Evolutionary conservation across 352 stramenopile genomes (phyloP), one percentile per base, ranked within the genome.

Genomic region (Pythium periplocum): DNA sequence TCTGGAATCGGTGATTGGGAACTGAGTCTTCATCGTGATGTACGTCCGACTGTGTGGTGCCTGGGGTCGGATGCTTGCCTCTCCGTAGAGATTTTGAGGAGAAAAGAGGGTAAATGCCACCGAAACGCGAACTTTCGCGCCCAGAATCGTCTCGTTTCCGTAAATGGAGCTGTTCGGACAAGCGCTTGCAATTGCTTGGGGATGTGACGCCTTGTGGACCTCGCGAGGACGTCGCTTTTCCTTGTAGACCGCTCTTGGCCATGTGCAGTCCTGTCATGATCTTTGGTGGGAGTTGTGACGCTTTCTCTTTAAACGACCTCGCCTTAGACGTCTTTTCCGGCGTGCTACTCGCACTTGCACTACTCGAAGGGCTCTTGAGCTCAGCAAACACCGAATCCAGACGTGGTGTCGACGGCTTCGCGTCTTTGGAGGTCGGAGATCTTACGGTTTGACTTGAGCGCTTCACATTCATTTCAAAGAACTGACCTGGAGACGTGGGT

Each of bases 191-290:
- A 6, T 34, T 42, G 32, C 4, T 36, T 3, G 47, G 17, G 1
- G 61, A 42, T 2, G 30, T 38, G 4, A 55, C 7, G 3, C 44
- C 48, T 1, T 34, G 7, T 31, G 57, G 53, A 9, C 61, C 53
- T 3, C 49, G 59, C 4, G 59, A 43, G 17, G 53, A 61, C 30
- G 52, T 47, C 32, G 59, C 57, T 47, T 66, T 66, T 36, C 31
- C 52, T 4, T 47, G 47, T 26, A 26, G 17, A 26, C 17, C 17
- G 17, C 17, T 26, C 17, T 26, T 26, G 1, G 51, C 40, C 52
- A 66, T 61, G 41, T 67, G 60, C 6, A 67, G 48, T 49, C 45
- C 55, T 44, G 42, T 67, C 49, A 63, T 67, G 49, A 67, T 43
- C 33, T 39, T 48, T 1, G 59, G 52, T 7, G 60, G 50, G 30